Evolutionary conservation across 2,329 filamentous ascomycete genomes (phyloP).

Genomic region (Colletotrichum eleusines): DNA sequence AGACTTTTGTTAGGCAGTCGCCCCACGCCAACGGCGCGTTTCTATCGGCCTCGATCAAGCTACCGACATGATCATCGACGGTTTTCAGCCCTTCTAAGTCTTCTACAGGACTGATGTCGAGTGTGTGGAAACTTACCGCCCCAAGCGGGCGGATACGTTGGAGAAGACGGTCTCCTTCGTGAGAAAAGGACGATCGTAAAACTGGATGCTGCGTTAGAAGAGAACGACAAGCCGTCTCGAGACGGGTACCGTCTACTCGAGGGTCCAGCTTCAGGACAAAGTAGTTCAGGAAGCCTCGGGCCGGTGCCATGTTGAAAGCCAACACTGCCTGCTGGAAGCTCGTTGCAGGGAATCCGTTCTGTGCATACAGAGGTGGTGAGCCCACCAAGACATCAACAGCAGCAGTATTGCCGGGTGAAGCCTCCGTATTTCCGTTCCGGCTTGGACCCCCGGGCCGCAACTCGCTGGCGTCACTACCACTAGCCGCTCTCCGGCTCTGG

Average conservation of each 20-base stretch:
- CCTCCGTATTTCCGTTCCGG: no score
- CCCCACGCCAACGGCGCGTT: not conserved
- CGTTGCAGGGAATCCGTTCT: not conserved
- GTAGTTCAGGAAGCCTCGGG: not conserved
- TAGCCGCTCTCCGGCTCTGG: no score
- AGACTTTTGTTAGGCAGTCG: not conserved
- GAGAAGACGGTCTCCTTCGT: not conserved
- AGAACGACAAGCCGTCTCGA: not conserved
- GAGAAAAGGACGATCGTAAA: not conserved
- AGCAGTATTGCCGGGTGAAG: no score
- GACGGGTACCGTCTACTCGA: not conserved
- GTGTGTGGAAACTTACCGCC: not conserved
- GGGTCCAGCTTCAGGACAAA: not conserved
- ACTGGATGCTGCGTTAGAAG: not conserved
- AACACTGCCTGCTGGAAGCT: not conserved
- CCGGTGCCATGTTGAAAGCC: not conserved
- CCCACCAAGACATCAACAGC: no score
- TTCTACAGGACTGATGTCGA: not conserved
- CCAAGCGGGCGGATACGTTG: not conserved
- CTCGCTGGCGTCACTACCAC: no score
- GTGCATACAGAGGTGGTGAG: not conserved
- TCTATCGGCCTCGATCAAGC: conserved; percentile 2
- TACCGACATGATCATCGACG: not conserved
- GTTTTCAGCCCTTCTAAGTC: no score
- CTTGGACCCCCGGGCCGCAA: no score